These are phyloP conservation scores for Clathrospora elynae DNA, from an alignment of 2,329 filamentous ascomycete species.

Conservation along the genomic window DNA sequence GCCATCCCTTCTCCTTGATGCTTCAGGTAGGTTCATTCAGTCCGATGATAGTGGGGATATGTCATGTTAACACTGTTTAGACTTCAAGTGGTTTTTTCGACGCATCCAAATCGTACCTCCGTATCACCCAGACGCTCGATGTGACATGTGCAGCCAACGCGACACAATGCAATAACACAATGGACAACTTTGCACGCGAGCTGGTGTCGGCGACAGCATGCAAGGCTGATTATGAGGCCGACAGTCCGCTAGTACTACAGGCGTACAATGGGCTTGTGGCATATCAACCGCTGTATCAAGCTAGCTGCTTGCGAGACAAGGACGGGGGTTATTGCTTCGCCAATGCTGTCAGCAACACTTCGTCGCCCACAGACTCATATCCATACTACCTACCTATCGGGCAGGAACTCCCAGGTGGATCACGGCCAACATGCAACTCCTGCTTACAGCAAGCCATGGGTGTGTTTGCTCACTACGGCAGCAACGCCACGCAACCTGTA, in stretches of 20 bases:
- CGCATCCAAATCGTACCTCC: slow-evolving; percentile 70
- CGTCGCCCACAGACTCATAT: slow-evolving; percentile 73
- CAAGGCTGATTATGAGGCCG: slow-evolving; percentile 67
- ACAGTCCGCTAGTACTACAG: slow-evolving; percentile 73
- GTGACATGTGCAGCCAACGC: slow-evolving; percentile 73
- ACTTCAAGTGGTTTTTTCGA: slow-evolving; percentile 86
- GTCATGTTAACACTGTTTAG: slow-evolving; percentile 52
- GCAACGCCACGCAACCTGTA: slow-evolving; percentile 69
- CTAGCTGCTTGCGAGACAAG: slow-evolving; percentile 76
- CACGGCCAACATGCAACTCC: slow-evolving; percentile 72
- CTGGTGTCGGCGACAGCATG: slow-evolving; percentile 70
- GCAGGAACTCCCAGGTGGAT: slow-evolving; percentile 66
- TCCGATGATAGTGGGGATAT: background rate
- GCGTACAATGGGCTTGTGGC: slow-evolving; percentile 76
- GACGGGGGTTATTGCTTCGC: slow-evolving; percentile 76
- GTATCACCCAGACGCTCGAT: slow-evolving; percentile 78
- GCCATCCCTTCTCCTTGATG: slow-evolving; percentile 83
- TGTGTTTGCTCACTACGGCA: slow-evolving; percentile 73
- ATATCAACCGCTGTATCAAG: slow-evolving; percentile 78
- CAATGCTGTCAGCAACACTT: slow-evolving; percentile 77
- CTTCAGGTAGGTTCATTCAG: slow-evolving; percentile 65
- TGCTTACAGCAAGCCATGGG: slow-evolving; percentile 83
- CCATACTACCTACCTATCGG: slow-evolving; percentile 88
- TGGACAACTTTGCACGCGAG: slow-evolving; percentile 67
- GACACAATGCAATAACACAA: slow-evolving; percentile 66